Conservation (phyloP, 768 basidiomycete species). For the Pleurotus tuber-regium region DNA sequence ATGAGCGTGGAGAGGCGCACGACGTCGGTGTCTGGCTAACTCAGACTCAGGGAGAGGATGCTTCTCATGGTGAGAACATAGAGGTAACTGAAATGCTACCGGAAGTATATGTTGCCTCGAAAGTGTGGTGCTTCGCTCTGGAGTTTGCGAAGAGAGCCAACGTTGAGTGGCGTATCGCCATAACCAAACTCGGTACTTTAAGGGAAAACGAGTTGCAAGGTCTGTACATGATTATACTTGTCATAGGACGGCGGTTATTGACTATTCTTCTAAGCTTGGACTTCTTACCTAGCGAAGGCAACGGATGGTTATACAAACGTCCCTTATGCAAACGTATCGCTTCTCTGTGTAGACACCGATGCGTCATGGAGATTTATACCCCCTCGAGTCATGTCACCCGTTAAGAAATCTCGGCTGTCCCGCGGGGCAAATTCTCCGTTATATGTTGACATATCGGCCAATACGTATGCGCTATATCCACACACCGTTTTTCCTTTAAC, state of each 20-base stretch:
- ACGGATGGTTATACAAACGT: constrained; percentile 32
- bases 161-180: constrained; percentile 78
- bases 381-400: constrained; percentile 18
- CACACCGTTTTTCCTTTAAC: constrained; percentile 36
- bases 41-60: constrained; percentile 33
- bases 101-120: constrained; percentile 50
- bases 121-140: constrained; percentile 70
- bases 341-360: constrained; percentile 59
- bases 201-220: constrained; percentile 60
- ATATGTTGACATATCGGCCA: constrained; percentile 45
- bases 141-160: constrained; percentile 62
- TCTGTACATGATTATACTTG: constrained; percentile 33
- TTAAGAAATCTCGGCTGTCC: constrained; percentile 22
- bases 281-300: constrained; percentile 36
- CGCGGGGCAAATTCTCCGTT: constrained; percentile 25
- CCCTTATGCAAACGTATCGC: constrained; percentile 52
- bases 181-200: constrained; percentile 69
- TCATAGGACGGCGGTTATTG: constrained; percentile 2
- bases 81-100: constrained; percentile 21
- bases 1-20: constrained; percentile 76
- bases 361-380: constrained; percentile 59
- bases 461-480: constrained; percentile 50
- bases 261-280: constrained; percentile 57
- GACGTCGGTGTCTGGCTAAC: constrained; percentile 66
- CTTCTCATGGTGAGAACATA: constrained; percentile 26